Evolutionary conservation across 1,284 basidiomycete genomes (phyloP).

Genomic region (Cerrena zonata): DNA sequence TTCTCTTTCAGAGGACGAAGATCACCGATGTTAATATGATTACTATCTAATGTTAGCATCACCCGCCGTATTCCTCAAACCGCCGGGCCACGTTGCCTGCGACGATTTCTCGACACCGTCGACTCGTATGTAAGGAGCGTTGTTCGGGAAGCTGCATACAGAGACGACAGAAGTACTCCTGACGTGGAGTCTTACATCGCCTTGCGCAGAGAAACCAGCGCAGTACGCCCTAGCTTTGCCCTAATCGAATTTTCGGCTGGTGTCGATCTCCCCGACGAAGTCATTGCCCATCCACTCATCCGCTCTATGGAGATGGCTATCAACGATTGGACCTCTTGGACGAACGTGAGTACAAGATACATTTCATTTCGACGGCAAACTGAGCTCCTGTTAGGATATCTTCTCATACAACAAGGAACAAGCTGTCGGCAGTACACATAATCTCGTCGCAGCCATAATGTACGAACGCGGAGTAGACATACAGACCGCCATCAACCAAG

Average conservation of each 20-base stretch:
- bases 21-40: no score
- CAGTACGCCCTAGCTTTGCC: slow-evolving; percentile 35
- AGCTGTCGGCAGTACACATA: slow-evolving; percentile 36
- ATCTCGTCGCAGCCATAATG: slow-evolving; percentile 37
- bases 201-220: slow-evolving; percentile 29
- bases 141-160: slow-evolving; percentile 29
- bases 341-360: slow-evolving; percentile 29
- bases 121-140: slow-evolving; percentile 35
- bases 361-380: neutral
- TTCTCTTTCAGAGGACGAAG: no score
- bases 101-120: slow-evolving; percentile 33
- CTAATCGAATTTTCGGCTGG: slow-evolving; percentile 36
- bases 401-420: slow-evolving; percentile 42
- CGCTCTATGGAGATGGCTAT: slow-evolving; percentile 30
- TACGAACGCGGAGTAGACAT: slow-evolving; percentile 29
- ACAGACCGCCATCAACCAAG: slow-evolving; percentile 37
- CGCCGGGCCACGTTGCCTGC: slow-evolving; percentile 20
- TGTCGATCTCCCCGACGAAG: no score
- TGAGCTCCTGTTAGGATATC: slow-evolving; percentile 30
- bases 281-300: slow-evolving; percentile 33
- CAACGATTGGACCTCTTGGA: slow-evolving; percentile 40
- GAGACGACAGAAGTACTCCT: slow-evolving; percentile 27
- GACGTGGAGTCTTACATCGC: slow-evolving; percentile 35
- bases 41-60: no score
- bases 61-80: neutral